Evolutionary conservation across 2,329 filamentous ascomycete genomes (phyloP).

Genomic region (Aspergillus quadricinctus): DNA sequence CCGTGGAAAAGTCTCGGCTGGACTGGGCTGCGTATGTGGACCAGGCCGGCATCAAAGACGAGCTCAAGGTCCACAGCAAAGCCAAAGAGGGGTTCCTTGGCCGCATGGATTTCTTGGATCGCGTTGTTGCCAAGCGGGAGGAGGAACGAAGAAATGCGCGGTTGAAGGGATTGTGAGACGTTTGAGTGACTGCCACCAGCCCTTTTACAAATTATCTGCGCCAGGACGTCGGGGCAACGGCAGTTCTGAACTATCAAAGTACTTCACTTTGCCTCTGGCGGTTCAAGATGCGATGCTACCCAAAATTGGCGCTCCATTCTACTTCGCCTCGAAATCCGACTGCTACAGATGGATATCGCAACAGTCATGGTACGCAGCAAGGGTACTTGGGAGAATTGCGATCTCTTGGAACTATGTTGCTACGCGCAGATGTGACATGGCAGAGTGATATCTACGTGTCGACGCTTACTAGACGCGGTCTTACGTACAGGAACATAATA

Average conservation of each 20-base stretch:
- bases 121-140: constrained; percentile 53
- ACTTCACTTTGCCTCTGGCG: too few relatives aligned
- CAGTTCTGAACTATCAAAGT: not conserved
- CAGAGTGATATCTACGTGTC: not conserved
- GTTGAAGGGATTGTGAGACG: constrained; percentile 35
- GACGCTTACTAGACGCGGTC: too few relatives aligned
- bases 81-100: constrained; percentile 59
- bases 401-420: not conserved
- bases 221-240: not conserved
- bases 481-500: not conserved
- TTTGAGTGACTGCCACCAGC: not conserved
- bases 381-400: too few relatives aligned
- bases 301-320: too few relatives aligned
- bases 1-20: constrained; percentile 61
- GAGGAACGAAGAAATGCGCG: constrained; percentile 52
- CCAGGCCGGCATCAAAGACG: constrained; percentile 56
- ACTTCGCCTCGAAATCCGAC: too few relatives aligned
- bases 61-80: constrained; percentile 58
- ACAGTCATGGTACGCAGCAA: too few relatives aligned
- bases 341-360: not conserved
- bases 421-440: not conserved
- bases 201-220: not conserved
- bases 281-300: too few relatives aligned
- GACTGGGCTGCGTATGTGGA: constrained; percentile 64
- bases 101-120: constrained; percentile 59